Conservation (phyloP, 2,329 filamentous ascomycete species). For the Ceratocystiopsis brevicomis region DNA sequence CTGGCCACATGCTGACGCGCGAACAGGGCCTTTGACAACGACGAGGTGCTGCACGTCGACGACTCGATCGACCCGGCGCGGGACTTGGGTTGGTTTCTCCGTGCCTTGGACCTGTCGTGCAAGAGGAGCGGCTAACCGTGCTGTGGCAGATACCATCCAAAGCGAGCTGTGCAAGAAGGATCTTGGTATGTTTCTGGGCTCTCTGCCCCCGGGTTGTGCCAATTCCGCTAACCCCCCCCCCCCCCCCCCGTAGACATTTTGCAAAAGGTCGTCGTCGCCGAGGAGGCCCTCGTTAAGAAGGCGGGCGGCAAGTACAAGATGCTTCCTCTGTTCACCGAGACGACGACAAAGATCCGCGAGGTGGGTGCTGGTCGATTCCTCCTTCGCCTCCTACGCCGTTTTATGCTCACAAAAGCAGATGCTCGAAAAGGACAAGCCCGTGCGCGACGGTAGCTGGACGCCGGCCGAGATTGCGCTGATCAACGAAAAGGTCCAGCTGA, state of each 20-base stretch:
- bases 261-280: conserved; percentile 19
- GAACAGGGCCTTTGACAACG: conserved; percentile 23
- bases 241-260: conserved; percentile 22
- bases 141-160: conserved; percentile 17
- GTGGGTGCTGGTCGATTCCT: conserved; percentile 9
- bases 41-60: conserved; percentile 26
- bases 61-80: conserved; percentile 26
- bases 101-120: too few species aligned
- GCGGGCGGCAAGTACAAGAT: conserved; percentile 27
- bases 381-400: background rate
- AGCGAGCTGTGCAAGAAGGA: conserved; percentile 24
- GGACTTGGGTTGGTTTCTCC: conserved; percentile 19
- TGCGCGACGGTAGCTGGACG: conserved; percentile 24
- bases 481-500: conserved; percentile 26
- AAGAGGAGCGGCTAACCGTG: background rate
- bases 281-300: conserved; percentile 22
- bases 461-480: conserved; percentile 24
- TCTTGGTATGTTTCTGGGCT: conserved; percentile 11
- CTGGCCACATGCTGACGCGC: background rate
- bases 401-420: conserved; percentile 11
- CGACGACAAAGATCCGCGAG: conserved; percentile 21
- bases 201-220: too few species aligned
- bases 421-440: conserved; percentile 22
- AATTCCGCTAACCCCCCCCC: too few species aligned
- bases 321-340: conserved; percentile 24